Conservation (phyloP, 441 rosid species). For the Bruguiera hainesii region DNA sequence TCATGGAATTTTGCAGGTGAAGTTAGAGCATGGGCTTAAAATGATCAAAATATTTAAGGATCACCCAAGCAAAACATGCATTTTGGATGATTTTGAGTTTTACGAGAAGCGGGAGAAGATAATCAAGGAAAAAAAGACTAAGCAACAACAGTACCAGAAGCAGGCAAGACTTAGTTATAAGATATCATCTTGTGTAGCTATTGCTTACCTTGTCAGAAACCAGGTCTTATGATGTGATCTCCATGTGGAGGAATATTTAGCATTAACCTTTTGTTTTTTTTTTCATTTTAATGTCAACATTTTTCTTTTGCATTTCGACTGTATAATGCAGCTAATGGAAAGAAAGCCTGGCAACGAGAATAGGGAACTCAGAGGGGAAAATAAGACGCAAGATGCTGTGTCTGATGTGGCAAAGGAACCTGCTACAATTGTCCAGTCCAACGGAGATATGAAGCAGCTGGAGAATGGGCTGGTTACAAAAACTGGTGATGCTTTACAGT, state of each 20-base stretch:
- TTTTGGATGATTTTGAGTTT: constrained; percentile 85
- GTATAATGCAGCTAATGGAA: constrained; percentile 44
- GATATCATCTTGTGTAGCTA: not conserved
- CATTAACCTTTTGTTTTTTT: too few species aligned
- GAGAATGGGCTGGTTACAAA: constrained; percentile 38
- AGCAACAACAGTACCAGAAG: constrained; percentile 60
- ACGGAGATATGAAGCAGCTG: constrained; percentile 39
- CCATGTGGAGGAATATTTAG: too few species aligned
- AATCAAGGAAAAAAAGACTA: constrained; percentile 76
- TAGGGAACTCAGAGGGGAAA: constrained; percentile 32
- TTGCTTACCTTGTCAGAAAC: too few species aligned
- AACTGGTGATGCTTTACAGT: constrained; percentile 30
- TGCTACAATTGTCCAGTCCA: constrained; percentile 24
- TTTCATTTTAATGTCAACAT: not conserved
- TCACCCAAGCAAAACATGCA: constrained; percentile 64
- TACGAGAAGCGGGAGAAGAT: constrained; percentile 77
- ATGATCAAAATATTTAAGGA: constrained; percentile 79
- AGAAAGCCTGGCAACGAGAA: constrained; percentile 45
- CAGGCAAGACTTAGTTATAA: constrained; percentile 41
- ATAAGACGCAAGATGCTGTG: constrained; percentile 23
- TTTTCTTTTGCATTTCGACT: not conserved
- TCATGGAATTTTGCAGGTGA: constrained; percentile 40
- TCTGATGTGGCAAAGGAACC: constrained; percentile 36
- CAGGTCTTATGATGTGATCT: too few species aligned
- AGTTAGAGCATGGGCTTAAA: constrained; percentile 70